Percentiles rank a stretch among this genome's conserved stretches.
Conservation (phyloP, 306 rosid genomes). For the Cucurbita ficifolia region DNA sequence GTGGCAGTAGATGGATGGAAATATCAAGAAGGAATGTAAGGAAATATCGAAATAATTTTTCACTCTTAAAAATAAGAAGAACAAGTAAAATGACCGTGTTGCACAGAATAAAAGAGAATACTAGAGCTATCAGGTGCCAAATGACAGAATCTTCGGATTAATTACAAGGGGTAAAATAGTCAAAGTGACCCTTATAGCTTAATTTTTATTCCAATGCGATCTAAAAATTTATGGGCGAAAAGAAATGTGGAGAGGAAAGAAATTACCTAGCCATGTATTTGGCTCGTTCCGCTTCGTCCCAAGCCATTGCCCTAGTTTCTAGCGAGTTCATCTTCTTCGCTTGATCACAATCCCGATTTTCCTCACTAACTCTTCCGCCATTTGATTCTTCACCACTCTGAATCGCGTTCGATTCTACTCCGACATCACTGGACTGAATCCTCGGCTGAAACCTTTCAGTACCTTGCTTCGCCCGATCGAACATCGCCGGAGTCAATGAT, state of each 20-base stretch:
- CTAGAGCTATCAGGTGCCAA: no score
- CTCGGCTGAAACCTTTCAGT: conserved; percentile 19
- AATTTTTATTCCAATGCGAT: no score
- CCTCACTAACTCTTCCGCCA: conserved; percentile 24
- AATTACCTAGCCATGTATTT: conserved; percentile 77
- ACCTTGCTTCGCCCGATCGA: conserved; percentile 29
- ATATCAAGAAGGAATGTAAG: no score
- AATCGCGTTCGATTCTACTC: conserved; percentile 8
- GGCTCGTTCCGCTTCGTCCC: conserved; percentile 97
- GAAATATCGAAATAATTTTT: no score
- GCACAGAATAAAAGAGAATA: no score
- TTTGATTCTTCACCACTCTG: conserved; percentile 24
- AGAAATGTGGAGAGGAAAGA: neutral
- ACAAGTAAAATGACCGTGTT: no score
- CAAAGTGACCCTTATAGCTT: neutral
- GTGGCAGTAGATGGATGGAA: no score
- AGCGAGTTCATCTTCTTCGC: conserved; percentile 36
- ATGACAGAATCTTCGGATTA: no score
- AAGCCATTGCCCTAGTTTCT: conserved; percentile 70
- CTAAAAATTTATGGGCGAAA: neutral
- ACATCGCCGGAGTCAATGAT: conserved; percentile 51
- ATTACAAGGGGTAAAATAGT: no score
- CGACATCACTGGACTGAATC: neutral
- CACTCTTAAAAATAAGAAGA: no score
- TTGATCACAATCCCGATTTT: conserved; percentile 24